These are phyloP conservation scores for Phytophthora vignae DNA, from an alignment of 352 stramenopile species.

Conservation along the genomic window DNA sequence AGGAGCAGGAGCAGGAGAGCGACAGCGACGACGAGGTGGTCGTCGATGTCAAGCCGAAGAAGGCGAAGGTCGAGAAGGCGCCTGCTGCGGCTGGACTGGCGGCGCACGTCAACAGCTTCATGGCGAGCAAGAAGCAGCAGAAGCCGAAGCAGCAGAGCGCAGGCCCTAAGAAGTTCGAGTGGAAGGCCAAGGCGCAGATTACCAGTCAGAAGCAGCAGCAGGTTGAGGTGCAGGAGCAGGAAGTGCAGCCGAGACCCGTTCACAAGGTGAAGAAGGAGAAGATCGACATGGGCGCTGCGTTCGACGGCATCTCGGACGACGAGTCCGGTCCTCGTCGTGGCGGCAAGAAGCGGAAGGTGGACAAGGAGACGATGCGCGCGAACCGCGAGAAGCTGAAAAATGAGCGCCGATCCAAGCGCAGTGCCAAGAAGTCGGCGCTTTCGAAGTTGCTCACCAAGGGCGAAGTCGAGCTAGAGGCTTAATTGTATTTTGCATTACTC, in stretches of 20 bases:
- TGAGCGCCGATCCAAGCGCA: conserved; percentile 61
- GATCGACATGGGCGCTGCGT: conserved; percentile 81
- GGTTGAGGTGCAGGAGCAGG: conserved; percentile 2
- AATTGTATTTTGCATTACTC: conserved; percentile 1
- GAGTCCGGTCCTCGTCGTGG: conserved; percentile 22
- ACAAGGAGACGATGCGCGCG: conserved; percentile 65
- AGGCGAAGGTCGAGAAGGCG: conserved; percentile 17
- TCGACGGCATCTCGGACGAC: conserved; percentile 69
- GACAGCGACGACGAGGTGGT: conserved; percentile 39
- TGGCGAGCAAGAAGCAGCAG: conserved; percentile 21
- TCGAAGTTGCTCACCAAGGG: conserved; percentile 50
- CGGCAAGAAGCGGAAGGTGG: conserved; percentile 45
- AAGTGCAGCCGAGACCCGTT: conserved; percentile 18
- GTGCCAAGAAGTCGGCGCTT: conserved; percentile 68
- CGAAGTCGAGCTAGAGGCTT: conserved; percentile 57
- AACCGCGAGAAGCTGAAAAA: conserved; percentile 66
- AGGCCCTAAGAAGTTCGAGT: conserved; percentile 38
- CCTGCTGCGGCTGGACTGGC: conserved; percentile 34
- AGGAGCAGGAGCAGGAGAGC: conserved; percentile 34
- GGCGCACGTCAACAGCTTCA: conserved; percentile 50
- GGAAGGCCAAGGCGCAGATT: conserved; percentile 37
- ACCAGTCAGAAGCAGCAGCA: conserved; percentile 9
- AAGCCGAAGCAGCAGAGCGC: conserved; percentile 14
- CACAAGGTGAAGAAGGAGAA: conserved; percentile 56
- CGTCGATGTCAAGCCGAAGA: conserved; percentile 17